Evolutionary conservation across 2,329 filamentous ascomycete species (phyloP).

Genomic region (Aspergillus neoniger): DNA sequence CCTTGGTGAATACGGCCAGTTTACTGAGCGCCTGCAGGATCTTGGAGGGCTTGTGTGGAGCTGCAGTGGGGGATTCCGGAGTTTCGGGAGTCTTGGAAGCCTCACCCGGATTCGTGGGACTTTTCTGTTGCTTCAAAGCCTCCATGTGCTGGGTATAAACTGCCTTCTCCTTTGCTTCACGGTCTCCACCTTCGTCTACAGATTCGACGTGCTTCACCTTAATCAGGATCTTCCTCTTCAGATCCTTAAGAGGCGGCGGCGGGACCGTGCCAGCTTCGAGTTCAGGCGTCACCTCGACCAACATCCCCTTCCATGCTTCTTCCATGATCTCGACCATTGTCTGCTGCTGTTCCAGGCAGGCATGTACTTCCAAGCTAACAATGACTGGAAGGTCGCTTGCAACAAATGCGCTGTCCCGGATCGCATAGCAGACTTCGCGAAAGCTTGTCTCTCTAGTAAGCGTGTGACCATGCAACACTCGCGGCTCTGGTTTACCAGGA

Average conservation of each 20-base stretch:
- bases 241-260: conserved; percentile 70
- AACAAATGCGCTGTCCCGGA: conserved; percentile 76
- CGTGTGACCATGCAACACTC: conserved; percentile 84
- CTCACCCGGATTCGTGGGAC: not conserved
- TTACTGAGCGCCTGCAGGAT: conserved; percentile 72
- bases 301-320: conserved; percentile 75
- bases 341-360: conserved; percentile 77
- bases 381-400: conserved; percentile 79
- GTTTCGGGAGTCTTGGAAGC: not conserved
- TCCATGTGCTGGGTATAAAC: conserved; percentile 5
- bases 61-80: conserved; percentile 22
- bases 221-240: conserved; percentile 78
- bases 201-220: conserved; percentile 71
- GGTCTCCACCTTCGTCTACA: conserved; percentile 33
- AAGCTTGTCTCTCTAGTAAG: conserved; percentile 85
- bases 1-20: conserved; percentile 83
- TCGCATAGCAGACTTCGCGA: conserved; percentile 78
- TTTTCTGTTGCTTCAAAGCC: conserved; percentile 8
- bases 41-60: conserved; percentile 55
- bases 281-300: conserved; percentile 68
- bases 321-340: conserved; percentile 94
- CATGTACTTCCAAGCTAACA: conserved; percentile 89
- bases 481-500: conserved; percentile 62
- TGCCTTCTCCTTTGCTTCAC: conserved; percentile 9
- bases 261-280: conserved; percentile 55